Evolutionary conservation across 192 early-diverging fungal genomes (phyloP).

Genomic region (Glomus cerebriforme): DNA sequence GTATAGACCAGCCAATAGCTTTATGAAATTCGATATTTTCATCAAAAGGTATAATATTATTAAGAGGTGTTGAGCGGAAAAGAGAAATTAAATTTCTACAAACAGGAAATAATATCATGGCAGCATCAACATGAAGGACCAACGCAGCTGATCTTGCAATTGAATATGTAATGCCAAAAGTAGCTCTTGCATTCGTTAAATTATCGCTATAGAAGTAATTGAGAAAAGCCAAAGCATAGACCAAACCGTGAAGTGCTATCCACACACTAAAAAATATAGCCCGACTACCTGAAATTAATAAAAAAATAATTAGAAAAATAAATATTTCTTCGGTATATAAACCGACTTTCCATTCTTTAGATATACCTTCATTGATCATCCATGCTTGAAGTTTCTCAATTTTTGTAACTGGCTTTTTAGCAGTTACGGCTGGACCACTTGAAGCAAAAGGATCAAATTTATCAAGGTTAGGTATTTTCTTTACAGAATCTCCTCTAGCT

Average conservation of each 20-base stretch:
- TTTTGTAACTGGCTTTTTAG: background rate
- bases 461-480: background rate
- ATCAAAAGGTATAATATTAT: slow-evolving; percentile 66
- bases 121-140: slow-evolving; percentile 72
- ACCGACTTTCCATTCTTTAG: slow-evolving; percentile 32
- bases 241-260: slow-evolving; percentile 60
- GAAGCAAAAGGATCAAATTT: background rate
- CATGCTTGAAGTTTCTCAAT: slow-evolving; percentile 43
- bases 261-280: slow-evolving; percentile 52
- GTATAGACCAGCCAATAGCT: slow-evolving; percentile 64
- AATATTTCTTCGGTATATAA: background rate
- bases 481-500: slow-evolving; percentile 4
- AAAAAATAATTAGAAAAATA: background rate
- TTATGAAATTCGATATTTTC: slow-evolving; percentile 78
- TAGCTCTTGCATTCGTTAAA: slow-evolving; percentile 47
- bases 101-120: slow-evolving; percentile 79
- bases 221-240: slow-evolving; percentile 61
- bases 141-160: slow-evolving; percentile 63
- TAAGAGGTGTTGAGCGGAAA: slow-evolving; percentile 58
- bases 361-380: slow-evolving; percentile 54
- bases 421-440: background rate
- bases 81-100: slow-evolving; percentile 70
- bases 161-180: slow-evolving; percentile 56
- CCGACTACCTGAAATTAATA: slow-evolving; percentile 36
- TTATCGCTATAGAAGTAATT: slow-evolving; percentile 61